A percentile compares a stretch with the other conserved stretches of the same genome.
Evolutionary conservation across 2,329 filamentous ascomycete genomes (phyloP).

Genomic region (Fusarium vanettenii): DNA sequence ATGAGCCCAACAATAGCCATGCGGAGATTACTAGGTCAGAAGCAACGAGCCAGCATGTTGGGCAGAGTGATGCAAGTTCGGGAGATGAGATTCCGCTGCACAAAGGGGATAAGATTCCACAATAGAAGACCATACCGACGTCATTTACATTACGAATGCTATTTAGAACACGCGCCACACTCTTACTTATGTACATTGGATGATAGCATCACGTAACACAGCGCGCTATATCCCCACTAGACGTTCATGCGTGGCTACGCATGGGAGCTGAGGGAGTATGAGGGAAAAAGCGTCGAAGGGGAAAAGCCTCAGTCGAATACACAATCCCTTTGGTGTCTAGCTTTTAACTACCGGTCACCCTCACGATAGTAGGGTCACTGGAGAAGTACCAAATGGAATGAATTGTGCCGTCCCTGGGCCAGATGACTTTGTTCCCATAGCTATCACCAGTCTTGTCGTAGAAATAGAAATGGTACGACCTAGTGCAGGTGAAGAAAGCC

Average conservation of each 20-base stretch:
- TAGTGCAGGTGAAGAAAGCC: not conserved
- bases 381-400: not conserved
- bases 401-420: not conserved
- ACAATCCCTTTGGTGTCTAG: not conserved
- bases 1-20: not conserved
- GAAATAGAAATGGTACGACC: not conserved
- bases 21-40: not conserved
- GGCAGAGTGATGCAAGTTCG: not conserved
- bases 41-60: not conserved
- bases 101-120: not conserved
- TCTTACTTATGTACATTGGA: not conserved
- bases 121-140: not conserved
- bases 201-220: not conserved
- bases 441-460: not conserved
- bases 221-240: not conserved
- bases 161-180: not conserved
- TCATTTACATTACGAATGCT: not conserved
- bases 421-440: not conserved
- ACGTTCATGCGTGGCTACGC: not conserved
- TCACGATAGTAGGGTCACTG: not conserved
- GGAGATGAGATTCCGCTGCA: slow-evolving; percentile 2
- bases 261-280: not conserved
- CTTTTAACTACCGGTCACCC: not conserved
- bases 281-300: not conserved
- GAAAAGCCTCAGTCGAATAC: not conserved